Evolutionary conservation across 1,139 yeast species (phyloP), one percentile per base, ranked within the genome.

Genomic region (Kodamaea sp.): DNA sequence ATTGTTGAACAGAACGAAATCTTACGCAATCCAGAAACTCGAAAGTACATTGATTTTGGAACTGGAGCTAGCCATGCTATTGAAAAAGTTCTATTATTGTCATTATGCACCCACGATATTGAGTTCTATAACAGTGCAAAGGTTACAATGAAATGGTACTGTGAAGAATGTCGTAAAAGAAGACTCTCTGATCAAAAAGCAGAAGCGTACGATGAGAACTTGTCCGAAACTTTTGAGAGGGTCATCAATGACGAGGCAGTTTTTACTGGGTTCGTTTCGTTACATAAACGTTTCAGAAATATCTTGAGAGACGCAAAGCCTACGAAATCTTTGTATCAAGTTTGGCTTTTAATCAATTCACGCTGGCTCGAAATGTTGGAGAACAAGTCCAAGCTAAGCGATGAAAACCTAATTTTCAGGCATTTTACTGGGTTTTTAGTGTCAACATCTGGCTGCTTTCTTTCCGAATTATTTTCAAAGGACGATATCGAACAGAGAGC

Each of bases 261-360:
- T 3, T 79, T 83, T 33, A 81, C 90, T 1, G 92, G 95, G 12
- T 75, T 82, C 20, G 85, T 84, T 12, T 89, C 94, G 0, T 69
- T 83, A 22, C 92, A 86, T 52, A 84, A 85, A 52, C 73, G 80
- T 39, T 63, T 85, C 37, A 73, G 74, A 42, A 73, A 64, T 41
- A 66, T 84, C 28, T 58, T 83, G 33, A 69, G 78, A 39, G 65
- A 78, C n/a, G 73, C 76, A 5, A 62, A 59, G 24, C 86, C 90
- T 1, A 78, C 87, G 0, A 64, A 67, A 24, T 76, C 87, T 1
- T 59, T 86, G 24, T 65, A 76, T 26, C 77, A 75, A 37, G 77
- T 82, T 1, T 83, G 92, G 85, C 52, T 70, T 4, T 58, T 77
- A 25, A 73, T 83, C 38, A 81, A 75, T 51, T 69, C 70, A 24